phyloP scores from a whole-genome alignment of 371 early-diverging fungal genomes.

The Neoconidiobolus thromboides region DNA sequence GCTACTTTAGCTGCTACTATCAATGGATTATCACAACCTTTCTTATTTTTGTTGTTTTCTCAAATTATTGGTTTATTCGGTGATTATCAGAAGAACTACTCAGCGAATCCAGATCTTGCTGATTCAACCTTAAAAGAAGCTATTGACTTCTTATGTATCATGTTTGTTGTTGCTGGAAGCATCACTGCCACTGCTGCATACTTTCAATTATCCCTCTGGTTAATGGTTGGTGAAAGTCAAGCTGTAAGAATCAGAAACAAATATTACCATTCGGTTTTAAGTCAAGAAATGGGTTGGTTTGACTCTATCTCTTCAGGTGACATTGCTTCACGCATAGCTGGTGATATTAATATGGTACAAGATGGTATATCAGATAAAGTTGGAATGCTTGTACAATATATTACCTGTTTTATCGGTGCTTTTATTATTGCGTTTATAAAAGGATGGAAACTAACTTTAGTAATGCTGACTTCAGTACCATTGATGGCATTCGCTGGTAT shows the following conservation, averaged over 20 bases:
- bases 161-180: constrained; percentile 29
- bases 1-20: background rate
- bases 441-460: constrained; percentile 1
- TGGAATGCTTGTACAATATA: constrained; percentile 28
- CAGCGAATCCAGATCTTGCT: constrained; percentile 38
- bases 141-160: constrained; percentile 21
- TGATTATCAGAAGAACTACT: constrained; percentile 17
- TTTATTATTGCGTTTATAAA: constrained; percentile 17
- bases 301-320: constrained; percentile 32
- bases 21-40: background rate
- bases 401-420: constrained; percentile 34
- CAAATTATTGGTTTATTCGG: constrained; percentile 3
- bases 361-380: constrained; percentile 48
- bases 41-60: background rate
- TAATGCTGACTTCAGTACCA: background rate
- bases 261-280: constrained; percentile 32
- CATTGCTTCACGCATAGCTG: constrained; percentile 35
- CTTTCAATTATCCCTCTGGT: constrained; percentile 20
- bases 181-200: constrained; percentile 20
- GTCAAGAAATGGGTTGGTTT: constrained; percentile 53
- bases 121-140: constrained; percentile 46
- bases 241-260: constrained; percentile 22
- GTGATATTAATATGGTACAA: constrained; percentile 27
- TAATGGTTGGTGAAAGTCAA: constrained; percentile 23
- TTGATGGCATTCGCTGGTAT: background rate